These are phyloP conservation scores for Raffaelea ambrosiae DNA, from an alignment of 2,329 filamentous ascomycete genomes.

Conservation along the genomic window DNA sequence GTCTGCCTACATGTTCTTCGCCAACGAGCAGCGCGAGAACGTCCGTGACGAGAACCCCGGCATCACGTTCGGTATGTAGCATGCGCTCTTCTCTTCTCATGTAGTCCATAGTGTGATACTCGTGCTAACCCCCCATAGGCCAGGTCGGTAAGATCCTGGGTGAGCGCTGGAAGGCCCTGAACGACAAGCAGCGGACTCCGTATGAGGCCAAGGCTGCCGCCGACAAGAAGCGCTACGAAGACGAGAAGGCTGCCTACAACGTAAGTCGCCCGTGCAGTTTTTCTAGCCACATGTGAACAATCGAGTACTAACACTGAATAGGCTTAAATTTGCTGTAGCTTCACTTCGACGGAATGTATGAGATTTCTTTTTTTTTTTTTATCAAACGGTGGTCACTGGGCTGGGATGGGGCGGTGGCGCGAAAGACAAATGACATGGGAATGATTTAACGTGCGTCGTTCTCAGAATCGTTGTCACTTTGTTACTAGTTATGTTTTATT, in stretches of 20 bases:
- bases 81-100: background rate
- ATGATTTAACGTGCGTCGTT: constrained; percentile 11
- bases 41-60: constrained; percentile 97
- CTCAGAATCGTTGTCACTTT: constrained; percentile 9
- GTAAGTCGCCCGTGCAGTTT: constrained; percentile 42
- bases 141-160: constrained; percentile 98
- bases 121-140: constrained; percentile 50
- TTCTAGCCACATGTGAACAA: background rate
- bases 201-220: constrained; percentile 95
- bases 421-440: constrained; percentile 13
- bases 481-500: constrained; percentile 7
- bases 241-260: constrained; percentile 92
- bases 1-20: constrained; percentile 99
- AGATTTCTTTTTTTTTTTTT: constrained; percentile 6
- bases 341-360: background rate
- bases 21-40: constrained; percentile 97
- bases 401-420: constrained; percentile 12
- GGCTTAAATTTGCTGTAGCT: background rate
- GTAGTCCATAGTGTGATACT: too few species aligned
- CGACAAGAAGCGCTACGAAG: constrained; percentile 99
- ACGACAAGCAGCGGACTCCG: constrained; percentile 82
- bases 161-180: constrained; percentile 96
- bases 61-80: constrained; percentile 78
- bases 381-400: constrained; percentile 10
- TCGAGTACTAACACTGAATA: background rate